Conservation (phyloP, 257 asterid genomes). For the Ocimum tenuiflorum region DNA sequence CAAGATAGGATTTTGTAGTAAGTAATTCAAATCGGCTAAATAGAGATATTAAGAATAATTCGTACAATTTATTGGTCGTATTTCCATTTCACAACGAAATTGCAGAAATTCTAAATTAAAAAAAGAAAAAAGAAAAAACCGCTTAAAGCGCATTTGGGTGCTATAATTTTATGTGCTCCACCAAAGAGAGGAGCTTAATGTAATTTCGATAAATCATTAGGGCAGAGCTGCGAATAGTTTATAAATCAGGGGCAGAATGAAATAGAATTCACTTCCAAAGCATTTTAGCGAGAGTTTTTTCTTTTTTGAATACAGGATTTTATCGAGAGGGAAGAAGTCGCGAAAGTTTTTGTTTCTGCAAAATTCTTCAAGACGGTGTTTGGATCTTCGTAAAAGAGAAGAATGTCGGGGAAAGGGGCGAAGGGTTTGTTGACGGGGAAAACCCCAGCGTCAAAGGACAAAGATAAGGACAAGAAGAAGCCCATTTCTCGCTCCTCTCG, state of each 20-base stretch:
- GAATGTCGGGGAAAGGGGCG: constrained; percentile 43
- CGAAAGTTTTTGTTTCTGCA: background rate
- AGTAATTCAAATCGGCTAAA: no score
- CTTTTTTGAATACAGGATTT: background rate
- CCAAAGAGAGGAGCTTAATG: background rate
- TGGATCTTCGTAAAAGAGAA: constrained; percentile 10
- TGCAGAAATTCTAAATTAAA: no score
- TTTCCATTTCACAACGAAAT: no score
- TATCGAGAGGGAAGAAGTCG: background rate
- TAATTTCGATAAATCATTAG: background rate
- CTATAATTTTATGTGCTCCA: no score
- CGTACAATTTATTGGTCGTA: no score
- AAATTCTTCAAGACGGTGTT: background rate
- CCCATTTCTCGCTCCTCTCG: constrained; percentile 43
- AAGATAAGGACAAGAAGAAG: constrained; percentile 48
- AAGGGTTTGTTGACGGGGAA: constrained; percentile 42
- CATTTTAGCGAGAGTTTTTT: background rate
- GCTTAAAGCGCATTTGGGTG: no score
- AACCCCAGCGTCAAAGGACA: constrained; percentile 44
- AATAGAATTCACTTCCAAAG: background rate
- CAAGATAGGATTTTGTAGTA: no score
- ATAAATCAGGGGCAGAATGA: constrained; percentile 1
- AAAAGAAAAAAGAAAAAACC: no score
- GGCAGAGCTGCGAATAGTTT: background rate
- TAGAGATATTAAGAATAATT: no score